A percentile compares a stretch with the other conserved stretches of the same genome.
These are phyloP conservation scores for Kazachstania bromeliacearum DNA, from an alignment of 805 yeast species.

Conservation along the genomic window DNA sequence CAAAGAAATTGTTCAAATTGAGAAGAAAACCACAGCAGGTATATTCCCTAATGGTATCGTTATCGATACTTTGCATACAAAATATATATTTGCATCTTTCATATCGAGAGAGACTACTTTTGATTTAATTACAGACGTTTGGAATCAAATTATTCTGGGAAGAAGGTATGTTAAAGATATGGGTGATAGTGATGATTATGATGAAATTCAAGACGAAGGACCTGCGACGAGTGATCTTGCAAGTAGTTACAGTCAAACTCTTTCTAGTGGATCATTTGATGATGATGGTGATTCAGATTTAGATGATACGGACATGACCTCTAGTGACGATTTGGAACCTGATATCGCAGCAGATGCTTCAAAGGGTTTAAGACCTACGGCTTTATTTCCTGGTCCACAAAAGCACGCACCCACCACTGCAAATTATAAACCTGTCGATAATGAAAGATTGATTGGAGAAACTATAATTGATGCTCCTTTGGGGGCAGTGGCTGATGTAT, in stretches of 20 bases:
- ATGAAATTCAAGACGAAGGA: conserved; percentile 10
- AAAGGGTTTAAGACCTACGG: conserved; percentile 7
- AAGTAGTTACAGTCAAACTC: neutral
- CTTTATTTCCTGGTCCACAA: conserved; percentile 30
- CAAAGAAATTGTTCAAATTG: conserved; percentile 54
- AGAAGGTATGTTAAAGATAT: conserved; percentile 37
- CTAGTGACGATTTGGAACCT: conserved; percentile 29
- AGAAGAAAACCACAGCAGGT: conserved; percentile 58
- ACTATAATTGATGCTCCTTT: conserved; percentile 52
- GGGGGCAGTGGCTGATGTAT: conserved; percentile 50
- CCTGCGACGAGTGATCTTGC: conserved; percentile 9
- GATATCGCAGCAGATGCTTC: neutral
- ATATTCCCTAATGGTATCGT: conserved; percentile 64
- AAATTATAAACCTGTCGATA: conserved; percentile 36
- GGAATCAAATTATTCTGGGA: conserved; percentile 57
- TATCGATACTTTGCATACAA: conserved; percentile 54
- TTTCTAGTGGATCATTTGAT: conserved; percentile 9
- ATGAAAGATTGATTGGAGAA: conserved; percentile 49
- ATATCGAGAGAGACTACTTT: conserved; percentile 49
- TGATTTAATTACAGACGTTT: conserved; percentile 47
- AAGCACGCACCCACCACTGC: conserved; percentile 41
- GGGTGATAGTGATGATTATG: conserved; percentile 23
- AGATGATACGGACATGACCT: conserved; percentile 17
- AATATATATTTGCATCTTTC: conserved; percentile 58
- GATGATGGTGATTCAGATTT: conserved; percentile 17